Base-by-base conservation (phyloP, 2,329 filamentous ascomycete species). In the Fusarium sp. region DNA sequence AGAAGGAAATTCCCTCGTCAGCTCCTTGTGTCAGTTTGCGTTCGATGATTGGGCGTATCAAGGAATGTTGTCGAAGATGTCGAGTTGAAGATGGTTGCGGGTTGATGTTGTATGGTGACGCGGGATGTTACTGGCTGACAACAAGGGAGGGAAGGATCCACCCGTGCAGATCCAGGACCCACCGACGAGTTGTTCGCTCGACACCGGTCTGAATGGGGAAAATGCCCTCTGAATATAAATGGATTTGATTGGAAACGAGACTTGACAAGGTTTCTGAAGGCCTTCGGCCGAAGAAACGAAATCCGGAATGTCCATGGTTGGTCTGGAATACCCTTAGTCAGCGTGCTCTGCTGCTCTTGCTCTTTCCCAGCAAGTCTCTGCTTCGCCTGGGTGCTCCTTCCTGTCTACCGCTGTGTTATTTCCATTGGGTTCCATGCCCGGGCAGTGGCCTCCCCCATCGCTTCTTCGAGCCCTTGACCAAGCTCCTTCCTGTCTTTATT, bases 71-170 rank as follows among this genome's bases (percentile, higher is more conserved):
- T 35, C 22, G 16, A 60, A 31, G 40, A 27, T 29, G 10, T 20
- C 24, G 20, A 24, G 22, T 49, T 58, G 53, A 29, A 40, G 56
- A 69, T 55, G 53, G 33, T 53, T 46, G 27, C 61, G 57, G 22
- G 33, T 57, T 40, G 35, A 62, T 58, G 42, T 42, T 61, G 51
- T 59, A 62, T 29, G 66, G 51, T 33, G 55, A 68, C 29, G 38
- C 42, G 44, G 61, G 16, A 40, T 38, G 14, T 65, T 51, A 73
- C 62, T 65, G 63, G 71, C 29, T 58, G 9, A 46, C 29, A 9
- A 35, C 11, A 24, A 7, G 12, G 6, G 27, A 40, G 22, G 29
- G 10, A 12, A 36, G 22, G 16, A 20, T 33, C 33, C 59, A 49
- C 51, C 12, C 6, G n/a, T 20, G 27, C 24, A 49, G 51, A 61